Evolutionary conservation across 345 rosid species (phyloP), one percentile per base, ranked within the genome.

Genomic region (Gynandropsis gynandra): DNA sequence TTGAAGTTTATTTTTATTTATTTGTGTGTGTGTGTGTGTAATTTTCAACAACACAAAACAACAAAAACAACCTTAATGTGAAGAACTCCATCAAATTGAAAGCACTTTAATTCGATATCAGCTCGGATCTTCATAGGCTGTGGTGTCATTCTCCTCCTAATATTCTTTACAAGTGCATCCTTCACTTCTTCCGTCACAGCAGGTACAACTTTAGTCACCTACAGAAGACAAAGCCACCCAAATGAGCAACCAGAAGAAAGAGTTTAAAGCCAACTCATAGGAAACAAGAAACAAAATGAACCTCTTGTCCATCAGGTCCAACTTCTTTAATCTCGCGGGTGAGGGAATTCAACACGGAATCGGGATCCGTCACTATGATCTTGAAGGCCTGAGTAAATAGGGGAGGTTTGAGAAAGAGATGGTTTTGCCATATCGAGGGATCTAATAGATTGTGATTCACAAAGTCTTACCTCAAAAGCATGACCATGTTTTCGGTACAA

Each of bases 71-170:
- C 97, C 94, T 93, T 88, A 33, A 93, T 85, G 81, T 92, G 99
- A 61, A 88, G 76, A 62, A 92, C 97, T 9, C 99, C 97, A 32
- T 93, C 99, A 64, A 88, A 85, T 76, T 88, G 94, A 74, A 88
- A 93, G 73, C 99, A 93, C 48, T 83, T 85, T 94, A 93, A 80
- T 58, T 88, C 99, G 55, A 93, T 74, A 69, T 93, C 97, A 59
- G 97, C 97, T 1, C 89, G 78, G 60, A 93, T 83, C 80, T 88
- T 93, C 76, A 83, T 58, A 50, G 99, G 99, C 27, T 85, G 97
- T 19, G 89, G 99, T 8, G 99, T 85, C 97, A 93, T 88, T 73
- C 99, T 76, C 69, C 99, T 80, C 75, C 82, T 76, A 18, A 93
- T 83, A 66, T 83, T 85, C 74, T 75, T 88, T 17, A 92, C 72